Evolutionary conservation across 371 early-diverging fungal genomes (phyloP), one percentile per base, ranked within the genome.

Genomic region (Lichtheimia ornata): DNA sequence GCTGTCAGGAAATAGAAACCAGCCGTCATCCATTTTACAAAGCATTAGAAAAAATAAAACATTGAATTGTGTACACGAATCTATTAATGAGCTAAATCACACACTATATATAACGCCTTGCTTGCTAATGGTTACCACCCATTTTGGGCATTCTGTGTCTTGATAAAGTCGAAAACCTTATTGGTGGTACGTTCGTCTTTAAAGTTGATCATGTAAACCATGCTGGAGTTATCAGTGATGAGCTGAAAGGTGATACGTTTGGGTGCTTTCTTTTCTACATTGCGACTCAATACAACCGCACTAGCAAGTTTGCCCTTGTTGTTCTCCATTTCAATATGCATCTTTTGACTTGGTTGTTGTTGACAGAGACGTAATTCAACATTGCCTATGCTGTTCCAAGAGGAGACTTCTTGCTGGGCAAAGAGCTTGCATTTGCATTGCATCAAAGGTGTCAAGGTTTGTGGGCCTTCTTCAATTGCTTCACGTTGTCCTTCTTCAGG

Each of bases 141-240:
- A 57, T 74, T 69, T 45, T 73, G 61, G 20, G 69, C 65, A 61
- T 77, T 76, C 50, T 71, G 69, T 4, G 66, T 64, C 18, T 70
- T 72, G 41, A 80, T 56, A 45, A 74, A 74, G 22, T 80, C 75
- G 51, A 65, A 72, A 4, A 77, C 66, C 55, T 77, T 76, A 41
- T 58, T 61, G 5, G 73, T 69, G 24, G 72, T 74, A 25, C 71
- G 64, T 22, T 80, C 80, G 55, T 80, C 77, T 47, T 73, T 67
- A 24, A 80, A 47, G 24, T 76, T 72, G n/a, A 80, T 61, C 80
- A 80, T 73, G 40, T 80, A 80, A 3, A 80, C 75, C 51, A 74
- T 65, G 44, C 75, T 74, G 12, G 73, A 70, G 9, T 57, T 47
- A 41, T 76, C 75, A 52, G 76, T 70, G 11, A 42, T 41, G 24